These are phyloP conservation scores for Blastomyces silverae DNA, from an alignment of 2,329 filamentous ascomycete species.

Conservation along the genomic window DNA sequence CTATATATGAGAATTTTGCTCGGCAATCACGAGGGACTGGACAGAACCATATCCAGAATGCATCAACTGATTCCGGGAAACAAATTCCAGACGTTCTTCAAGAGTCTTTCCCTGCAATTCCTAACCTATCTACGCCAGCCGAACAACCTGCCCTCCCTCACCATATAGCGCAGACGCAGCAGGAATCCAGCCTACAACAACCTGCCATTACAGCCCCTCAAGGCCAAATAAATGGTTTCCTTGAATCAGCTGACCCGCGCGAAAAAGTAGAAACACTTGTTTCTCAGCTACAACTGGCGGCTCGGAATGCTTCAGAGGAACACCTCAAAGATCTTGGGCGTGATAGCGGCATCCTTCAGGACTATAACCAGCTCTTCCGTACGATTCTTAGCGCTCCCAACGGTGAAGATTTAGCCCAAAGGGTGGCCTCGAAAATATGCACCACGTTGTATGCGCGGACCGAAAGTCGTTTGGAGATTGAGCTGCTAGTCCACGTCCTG, in stretches of 20 bases:
- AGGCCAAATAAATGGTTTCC: constrained; percentile 55
- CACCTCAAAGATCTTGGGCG: constrained; percentile 52
- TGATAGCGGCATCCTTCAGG: constrained; percentile 50
- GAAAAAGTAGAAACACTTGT: constrained; percentile 52
- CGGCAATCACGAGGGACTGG: constrained; percentile 65
- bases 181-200: constrained; percentile 38
- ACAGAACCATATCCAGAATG: constrained; percentile 49
- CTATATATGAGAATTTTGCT: constrained; percentile 94
- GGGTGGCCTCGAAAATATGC: constrained; percentile 52
- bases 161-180: constrained; percentile 48
- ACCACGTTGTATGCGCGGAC: constrained; percentile 51
- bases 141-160: constrained; percentile 57
- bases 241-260: constrained; percentile 48
- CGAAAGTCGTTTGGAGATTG: constrained; percentile 52
- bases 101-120: constrained; percentile 53
- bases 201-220: constrained; percentile 36
- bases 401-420: constrained; percentile 51
- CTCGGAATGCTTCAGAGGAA: constrained; percentile 52
- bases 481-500: constrained; percentile 56
- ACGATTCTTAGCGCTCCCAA: constrained; percentile 49
- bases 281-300: constrained; percentile 50
- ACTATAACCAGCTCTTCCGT: constrained; percentile 52
- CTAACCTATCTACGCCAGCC: constrained; percentile 56
- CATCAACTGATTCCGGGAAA: constrained; percentile 53
- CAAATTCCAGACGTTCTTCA: constrained; percentile 58